Evolutionary conservation across 202 grass and related monocot genomes (phyloP), one percentile per base, ranked within the genome.

Genomic region (Tripidium arundinaceum): DNA sequence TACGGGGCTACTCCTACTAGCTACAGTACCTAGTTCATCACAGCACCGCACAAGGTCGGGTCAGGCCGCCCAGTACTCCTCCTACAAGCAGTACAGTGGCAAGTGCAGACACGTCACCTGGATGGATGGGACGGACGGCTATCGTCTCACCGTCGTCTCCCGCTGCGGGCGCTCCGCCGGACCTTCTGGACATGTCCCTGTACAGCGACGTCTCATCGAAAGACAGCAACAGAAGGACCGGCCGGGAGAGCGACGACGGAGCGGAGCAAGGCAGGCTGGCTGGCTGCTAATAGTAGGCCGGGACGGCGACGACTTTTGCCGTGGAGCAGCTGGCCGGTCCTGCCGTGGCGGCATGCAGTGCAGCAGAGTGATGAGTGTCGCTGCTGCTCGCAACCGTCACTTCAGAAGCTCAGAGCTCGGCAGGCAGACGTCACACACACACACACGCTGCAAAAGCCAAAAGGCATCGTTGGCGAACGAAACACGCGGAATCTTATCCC

Each of bases 21-120:
- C 19, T n/a, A 21, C 47, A 52, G 18, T 8, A 21, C 49, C 47
- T 50, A 50, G 16, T 5, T 19, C 47, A 7, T 52, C 19, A 54
- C 50, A 21, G 50, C 50, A 21, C 8, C 3, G 18, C 60, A 3
- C 59, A 62, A 54, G 47, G 47, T 34, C 18, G 15, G 8, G 46
- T 58, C 71, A 22, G 71, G 8, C 29, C 3, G 62, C 8, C 47
- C 18, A n/a, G 16, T 52, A 8, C 49, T 50, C 15, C 46, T 49
- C 42, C 34, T 36, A 36, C 2, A 6, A 36, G 34, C 34, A 36
- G 36, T 42, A 68, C 38, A 42, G 22, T 27, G 8, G 70, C 50
- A 62, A 49, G 68, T 39, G 74, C 79, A 29, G 72, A 86, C 74
- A 43, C 68, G 83, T 83, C 87, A 86, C 87, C 87, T 89, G 87